Base-by-base conservation (phyloP, 129 eudicot genomes). In the Arctium minus region DNA sequence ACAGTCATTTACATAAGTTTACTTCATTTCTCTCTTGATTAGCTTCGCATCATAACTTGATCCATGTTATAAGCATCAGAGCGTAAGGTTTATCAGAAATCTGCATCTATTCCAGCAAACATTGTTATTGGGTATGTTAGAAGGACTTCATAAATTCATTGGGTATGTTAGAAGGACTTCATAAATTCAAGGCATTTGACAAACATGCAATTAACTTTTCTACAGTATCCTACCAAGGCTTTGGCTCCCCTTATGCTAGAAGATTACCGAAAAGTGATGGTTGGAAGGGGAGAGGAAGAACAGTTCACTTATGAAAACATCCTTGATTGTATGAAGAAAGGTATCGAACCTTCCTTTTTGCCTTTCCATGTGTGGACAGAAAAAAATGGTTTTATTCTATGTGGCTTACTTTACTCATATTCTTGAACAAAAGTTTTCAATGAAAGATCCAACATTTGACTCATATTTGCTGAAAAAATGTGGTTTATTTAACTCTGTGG, bases 161-260 rank as follows among this genome's bases (percentile, higher is more conserved):
- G 65, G 65, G 65, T 2, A 13, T 0, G 6, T 53, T 53, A 42
- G 50, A 42, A 53, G 22, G 65, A 53, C 22, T 53, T 3, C 65
- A 17, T 5, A 46, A 7, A 53, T 53, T 62, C 3, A 64, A 7
- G 35, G 35, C 73, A 62, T 64, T n/a, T 62, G 81, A 64, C 80
- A 10, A 80, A 11, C 39, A 8, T 17, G 46, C 31, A 18, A 39
- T 85, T 68, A 46, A 35, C 73, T 36, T 15, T 70, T 7, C 65
- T 88, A 76, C 90, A 96, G 99, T 90, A 90, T 83, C 99, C 99
- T 72, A 96, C 99, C 76, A 93, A 93, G 86, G 98, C 99, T 32
- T 85, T 96, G 82, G 99, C 92, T 77, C 99, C 98, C 6, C 56
- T 96, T 50, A 93, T 93, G 95, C 79, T 96, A 81, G 97, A 96